Evolutionary conservation across 495 filamentous ascomycete genomes (phyloP), one percentile per base, ranked within the genome.

Genomic region (Bathelium albidoporum): DNA sequence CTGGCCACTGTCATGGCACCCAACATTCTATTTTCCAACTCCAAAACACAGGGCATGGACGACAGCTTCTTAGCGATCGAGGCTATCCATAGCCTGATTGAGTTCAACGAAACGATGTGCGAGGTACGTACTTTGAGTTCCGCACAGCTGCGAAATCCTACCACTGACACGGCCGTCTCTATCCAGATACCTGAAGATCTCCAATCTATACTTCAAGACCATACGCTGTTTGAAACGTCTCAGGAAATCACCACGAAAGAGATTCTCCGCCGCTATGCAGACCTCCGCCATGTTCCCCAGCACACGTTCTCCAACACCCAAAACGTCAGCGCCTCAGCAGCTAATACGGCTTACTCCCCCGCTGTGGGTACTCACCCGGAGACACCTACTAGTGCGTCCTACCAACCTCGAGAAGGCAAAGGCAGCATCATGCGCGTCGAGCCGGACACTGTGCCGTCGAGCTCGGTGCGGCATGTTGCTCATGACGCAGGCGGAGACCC

Each of bases 1-100:
- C 83, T 99, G 61, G 90, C 94, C 7, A 97, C 95, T n/a, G 94
- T 99, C 64, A 95, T 99, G 67, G 90, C 92, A 5, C 94, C 94
- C 0, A 99, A 99, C 66, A 88, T 99, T 61, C 84, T 99, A 16
- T 90, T 89, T 68, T 85, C 88, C 12, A 87, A 84, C 67, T 78
- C 81, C 34, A 85, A 86, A 70, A 87, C 84, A 66, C 82, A 85
- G 14, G 81, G 76, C 32, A 83, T 89, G 68, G 90, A 94, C 68
- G 86, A 87, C 44, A 93, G 89, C 68, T 96, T 97, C 80, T 80
- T 88, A 68, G 89, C 91, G 16, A 96, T 99, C 59, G 89, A 95
- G 70, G 92, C 91, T 29, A 87, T 99, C 9, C 89, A 94, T 71
- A 82, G 85, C 16, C 74, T 99, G 45, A 96, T 99, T 68, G 83